Base-by-base conservation (phyloP, 2,329 filamentous ascomycete species). In the Pseudogymnoascus sp. region DNA sequence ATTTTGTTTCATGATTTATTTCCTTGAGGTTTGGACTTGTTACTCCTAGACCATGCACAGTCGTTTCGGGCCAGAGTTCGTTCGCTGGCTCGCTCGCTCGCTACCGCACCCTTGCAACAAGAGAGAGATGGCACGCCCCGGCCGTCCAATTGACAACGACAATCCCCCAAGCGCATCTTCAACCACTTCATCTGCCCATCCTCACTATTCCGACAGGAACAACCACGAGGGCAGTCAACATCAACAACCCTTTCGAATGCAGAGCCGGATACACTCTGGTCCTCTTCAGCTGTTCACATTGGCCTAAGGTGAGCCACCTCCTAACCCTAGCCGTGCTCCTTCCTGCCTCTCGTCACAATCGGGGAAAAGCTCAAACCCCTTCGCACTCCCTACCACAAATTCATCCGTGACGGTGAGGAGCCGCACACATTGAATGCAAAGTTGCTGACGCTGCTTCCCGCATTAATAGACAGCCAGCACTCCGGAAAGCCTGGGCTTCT, bases 401-500 rank as follows among this genome's bases (percentile, higher is more conserved):
- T 55, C 49, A 55, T 55, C 49, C 16, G 28, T 12, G 25, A 7
- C 25, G 16, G 14, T 33, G 25, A 25, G 9, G 28, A 55, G 49
- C 49, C 16, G 49, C 16, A 55, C 49, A 55, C 25, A 12, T 33
- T 55, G 49, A 33, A 7, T 7, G 11, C 28, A 55, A 33, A 33
- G 25, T 33, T 55, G 28, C 49, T 55, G 30, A 55, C 49, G 8
- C 8, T 33, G 8, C 25, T 19, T 55, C 28, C 19, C 28, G 9
- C 59, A 45, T 35, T 22, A 33, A 28, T 42, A 63, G 62, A 49
- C 62, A 63, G 60, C 38, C 62, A 58, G 38, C 25, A 28, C 39
- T 61, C 38, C 58, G 49, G 58, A 63, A 41, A 52, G 58, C 83
- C 69, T 87, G 84, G 84, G 79, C 80, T 58, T 78, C 81, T 69